Percentiles rank a stretch among this genome's conserved stretches.
These are phyloP conservation scores for Sisymbrium altissimum DNA, from an alignment of 345 rosid species.

Conservation along the genomic window DNA sequence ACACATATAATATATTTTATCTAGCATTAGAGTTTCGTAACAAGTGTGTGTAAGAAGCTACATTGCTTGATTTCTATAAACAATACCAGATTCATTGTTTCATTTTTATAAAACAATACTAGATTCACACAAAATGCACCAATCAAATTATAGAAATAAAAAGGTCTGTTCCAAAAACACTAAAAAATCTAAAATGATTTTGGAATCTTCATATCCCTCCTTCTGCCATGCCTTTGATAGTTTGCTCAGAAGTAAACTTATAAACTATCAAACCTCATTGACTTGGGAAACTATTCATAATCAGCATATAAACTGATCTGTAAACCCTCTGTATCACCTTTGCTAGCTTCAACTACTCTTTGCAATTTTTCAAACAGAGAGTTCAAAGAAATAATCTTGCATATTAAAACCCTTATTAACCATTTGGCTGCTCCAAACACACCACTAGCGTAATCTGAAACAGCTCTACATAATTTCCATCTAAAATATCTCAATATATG, in stretches of 20 bases:
- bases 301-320: conserved; percentile 10
- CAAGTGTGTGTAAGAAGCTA: neutral
- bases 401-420: too few species aligned
- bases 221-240: too few species aligned
- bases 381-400: neutral
- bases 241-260: too few species aligned
- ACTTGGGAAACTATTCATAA: conserved; percentile 5
- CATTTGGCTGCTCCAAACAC: neutral
- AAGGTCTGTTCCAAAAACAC: conserved; percentile 1
- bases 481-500: too few species aligned
- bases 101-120: neutral
- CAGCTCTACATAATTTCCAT: too few species aligned
- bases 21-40: neutral
- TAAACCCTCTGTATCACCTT: neutral
- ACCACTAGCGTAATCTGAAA: neutral
- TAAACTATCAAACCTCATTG: conserved; percentile 7
- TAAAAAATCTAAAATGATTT: neutral
- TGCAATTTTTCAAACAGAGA: conserved; percentile 15
- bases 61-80: neutral
- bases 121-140: neutral
- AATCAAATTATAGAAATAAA: neutral
- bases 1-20: neutral
- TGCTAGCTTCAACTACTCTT: too few species aligned
- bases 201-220: neutral
- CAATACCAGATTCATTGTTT: neutral